These are phyloP conservation scores for Monosporascus sp. DNA, from an alignment of 2,329 filamentous ascomycete genomes.

Conservation along the genomic window DNA sequence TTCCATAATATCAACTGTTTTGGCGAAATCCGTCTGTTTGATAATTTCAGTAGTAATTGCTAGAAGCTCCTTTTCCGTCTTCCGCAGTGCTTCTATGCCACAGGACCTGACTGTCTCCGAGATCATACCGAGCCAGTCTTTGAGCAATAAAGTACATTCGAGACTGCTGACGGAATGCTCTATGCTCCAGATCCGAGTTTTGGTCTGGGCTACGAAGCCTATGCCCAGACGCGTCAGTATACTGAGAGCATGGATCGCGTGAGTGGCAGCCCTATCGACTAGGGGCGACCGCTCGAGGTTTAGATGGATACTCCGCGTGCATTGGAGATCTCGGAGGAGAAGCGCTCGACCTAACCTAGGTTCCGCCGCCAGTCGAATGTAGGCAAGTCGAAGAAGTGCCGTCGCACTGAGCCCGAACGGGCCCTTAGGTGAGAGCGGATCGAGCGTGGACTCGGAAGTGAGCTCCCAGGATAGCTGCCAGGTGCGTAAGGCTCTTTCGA, in stretches of 20 bases:
- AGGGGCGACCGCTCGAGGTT: conserved; percentile 29
- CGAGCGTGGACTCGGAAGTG: conserved; percentile 46
- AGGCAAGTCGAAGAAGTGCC: conserved; percentile 15
- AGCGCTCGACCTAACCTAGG: conserved; percentile 40
- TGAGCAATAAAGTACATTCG: conserved; percentile 43
- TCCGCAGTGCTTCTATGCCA: conserved; percentile 6
- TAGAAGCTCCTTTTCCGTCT: conserved; percentile 17
- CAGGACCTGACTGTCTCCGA: conserved; percentile 5
- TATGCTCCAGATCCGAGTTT: conserved; percentile 51
- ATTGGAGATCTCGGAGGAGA: conserved; percentile 38
- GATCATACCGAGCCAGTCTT: conserved; percentile 33
- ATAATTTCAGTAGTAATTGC: conserved; percentile 16
- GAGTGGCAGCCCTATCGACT: conserved; percentile 43
- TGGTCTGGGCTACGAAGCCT: conserved; percentile 45
- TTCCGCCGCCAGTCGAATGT: conserved; percentile 27
- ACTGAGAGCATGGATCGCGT: conserved; percentile 49
- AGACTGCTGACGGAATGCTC: conserved; percentile 49
- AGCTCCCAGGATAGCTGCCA: conserved; percentile 50
- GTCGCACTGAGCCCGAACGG: conserved; percentile 46
- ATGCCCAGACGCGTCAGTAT: conserved; percentile 49
- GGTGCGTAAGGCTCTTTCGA: conserved; percentile 41
- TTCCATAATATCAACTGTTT: conserved; percentile 8
- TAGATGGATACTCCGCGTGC: conserved; percentile 24
- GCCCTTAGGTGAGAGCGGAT: conserved; percentile 46
- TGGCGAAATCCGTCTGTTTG: conserved; percentile 18